A percentile compares a stretch with the other conserved stretches of the same genome.
phyloP scores from a whole-genome alignment of 108 stramenopile genomes.

The Hondaea fermentalgiana region DNA sequence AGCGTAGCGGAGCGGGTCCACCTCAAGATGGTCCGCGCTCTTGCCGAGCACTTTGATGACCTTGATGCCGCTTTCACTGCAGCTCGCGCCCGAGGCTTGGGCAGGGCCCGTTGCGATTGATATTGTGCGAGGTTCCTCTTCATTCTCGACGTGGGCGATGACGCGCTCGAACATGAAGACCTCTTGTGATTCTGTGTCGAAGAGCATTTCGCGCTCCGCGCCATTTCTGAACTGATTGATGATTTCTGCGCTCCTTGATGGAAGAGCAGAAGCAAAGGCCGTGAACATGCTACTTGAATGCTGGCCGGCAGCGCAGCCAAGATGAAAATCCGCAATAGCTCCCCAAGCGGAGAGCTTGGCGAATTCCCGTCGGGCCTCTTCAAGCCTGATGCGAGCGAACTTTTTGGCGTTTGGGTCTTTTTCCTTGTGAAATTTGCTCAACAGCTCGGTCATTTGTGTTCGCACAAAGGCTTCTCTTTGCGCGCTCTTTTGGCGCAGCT shows the following conservation, averaged over 20 bases:
- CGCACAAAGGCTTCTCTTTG: background rate
- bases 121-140: background rate
- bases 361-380: background rate
- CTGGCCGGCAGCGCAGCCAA: background rate
- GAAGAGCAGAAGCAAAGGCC: background rate
- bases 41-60: constrained; percentile 6
- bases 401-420: background rate
- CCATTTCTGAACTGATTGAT: background rate
- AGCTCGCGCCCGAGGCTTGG: background rate
- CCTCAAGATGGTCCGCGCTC: background rate
- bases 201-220: background rate
- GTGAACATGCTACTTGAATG: background rate
- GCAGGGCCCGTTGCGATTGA: background rate
- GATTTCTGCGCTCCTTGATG: background rate
- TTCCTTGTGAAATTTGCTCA: background rate
- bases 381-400: background rate
- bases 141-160: background rate
- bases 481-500: background rate
- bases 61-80: background rate
- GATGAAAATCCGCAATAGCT: background rate
- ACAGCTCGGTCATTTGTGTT: background rate
- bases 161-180: background rate
- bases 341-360: background rate
- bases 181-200: background rate
- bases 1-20: background rate